Conservation (phyloP, 176 grass and related monocot genomes). For the Oropetium thomaeum region DNA sequence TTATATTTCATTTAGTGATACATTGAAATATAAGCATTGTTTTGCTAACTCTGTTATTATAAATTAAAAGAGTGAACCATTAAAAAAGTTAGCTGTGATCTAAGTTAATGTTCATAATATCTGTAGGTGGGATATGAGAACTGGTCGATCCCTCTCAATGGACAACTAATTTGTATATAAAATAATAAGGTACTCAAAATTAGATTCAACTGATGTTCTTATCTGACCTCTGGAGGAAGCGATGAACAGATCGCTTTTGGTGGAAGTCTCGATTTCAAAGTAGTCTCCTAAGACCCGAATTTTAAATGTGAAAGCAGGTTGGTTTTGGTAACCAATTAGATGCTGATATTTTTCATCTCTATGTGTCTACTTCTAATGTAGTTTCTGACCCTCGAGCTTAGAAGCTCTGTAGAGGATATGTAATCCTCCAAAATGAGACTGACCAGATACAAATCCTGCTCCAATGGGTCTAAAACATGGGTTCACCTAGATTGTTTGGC, state of each 20-base stretch:
- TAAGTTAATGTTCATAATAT: constrained; percentile 29
- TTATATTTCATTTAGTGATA: background rate
- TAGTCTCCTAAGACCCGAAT: constrained; percentile 1
- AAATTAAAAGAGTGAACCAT: background rate
- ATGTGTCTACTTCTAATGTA: background rate
- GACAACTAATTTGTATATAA: constrained; percentile 16
- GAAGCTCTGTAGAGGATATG: background rate
- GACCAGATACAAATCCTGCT: background rate
- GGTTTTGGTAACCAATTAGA: constrained; percentile 27
- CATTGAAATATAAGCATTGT: background rate
- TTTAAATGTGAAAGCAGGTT: constrained; percentile 11
- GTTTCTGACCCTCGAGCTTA: constrained; percentile 1
- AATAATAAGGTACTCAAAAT: constrained; percentile 22
- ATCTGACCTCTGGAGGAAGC: constrained; percentile 30
- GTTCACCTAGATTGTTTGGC: background rate
- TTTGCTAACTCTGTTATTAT: background rate
- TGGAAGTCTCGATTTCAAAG: constrained; percentile 24
- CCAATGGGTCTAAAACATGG: background rate
- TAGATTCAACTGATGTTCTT: constrained; percentile 15
- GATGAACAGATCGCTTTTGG: constrained; percentile 24
- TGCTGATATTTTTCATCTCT: background rate
- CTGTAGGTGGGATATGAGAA: constrained; percentile 29
- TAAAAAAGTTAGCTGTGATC: background rate
- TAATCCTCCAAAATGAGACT: background rate
- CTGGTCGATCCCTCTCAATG: background rate